phyloP scores from a whole-genome alignment of 768 basidiomycete genomes.

The Cubamyces lactineus region DNA sequence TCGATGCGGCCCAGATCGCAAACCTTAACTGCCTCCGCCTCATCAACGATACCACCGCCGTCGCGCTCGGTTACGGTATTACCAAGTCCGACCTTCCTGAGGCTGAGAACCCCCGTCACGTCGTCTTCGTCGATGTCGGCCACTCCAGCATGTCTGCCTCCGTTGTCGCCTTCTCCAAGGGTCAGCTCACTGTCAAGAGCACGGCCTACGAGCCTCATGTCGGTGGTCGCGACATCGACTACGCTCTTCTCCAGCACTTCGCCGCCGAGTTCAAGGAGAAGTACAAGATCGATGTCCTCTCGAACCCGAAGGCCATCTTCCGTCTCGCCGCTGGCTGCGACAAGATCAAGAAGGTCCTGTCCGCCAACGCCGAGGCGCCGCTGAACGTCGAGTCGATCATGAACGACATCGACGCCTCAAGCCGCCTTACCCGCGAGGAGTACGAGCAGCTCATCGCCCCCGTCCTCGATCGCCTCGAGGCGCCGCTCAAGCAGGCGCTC shows the following conservation, averaged over 20 bases:
- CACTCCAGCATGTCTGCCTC: slow-evolving; percentile 89
- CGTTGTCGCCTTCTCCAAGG: slow-evolving; percentile 93
- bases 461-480: slow-evolving; percentile 76
- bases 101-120: slow-evolving; percentile 76
- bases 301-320: slow-evolving; percentile 92
- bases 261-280: slow-evolving; percentile 91
- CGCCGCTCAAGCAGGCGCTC: slow-evolving; percentile 79
- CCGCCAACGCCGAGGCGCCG: slow-evolving; percentile 88
- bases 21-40: slow-evolving; percentile 90
- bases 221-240: slow-evolving; percentile 96
- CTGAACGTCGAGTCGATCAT: slow-evolving; percentile 95
- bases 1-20: slow-evolving; percentile 89
- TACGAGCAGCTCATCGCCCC: slow-evolving; percentile 78
- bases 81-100: slow-evolving; percentile 97
- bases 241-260: slow-evolving; percentile 87
- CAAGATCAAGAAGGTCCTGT: slow-evolving; percentile 94
- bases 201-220: slow-evolving; percentile 93
- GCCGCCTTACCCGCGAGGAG: slow-evolving; percentile 79
- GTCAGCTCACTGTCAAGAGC: slow-evolving; percentile 83
- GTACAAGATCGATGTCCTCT: slow-evolving; percentile 96
- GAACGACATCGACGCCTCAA: slow-evolving; percentile 93
- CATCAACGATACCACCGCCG: slow-evolving; percentile 96
- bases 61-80: slow-evolving; percentile 97
- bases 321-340: slow-evolving; percentile 88
- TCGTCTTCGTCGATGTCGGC: slow-evolving; percentile 95